Evolutionary conservation across 2,329 filamentous ascomycete genomes (phyloP), one percentile per base, ranked within the genome.

Genomic region (Zalaria sp.): DNA sequence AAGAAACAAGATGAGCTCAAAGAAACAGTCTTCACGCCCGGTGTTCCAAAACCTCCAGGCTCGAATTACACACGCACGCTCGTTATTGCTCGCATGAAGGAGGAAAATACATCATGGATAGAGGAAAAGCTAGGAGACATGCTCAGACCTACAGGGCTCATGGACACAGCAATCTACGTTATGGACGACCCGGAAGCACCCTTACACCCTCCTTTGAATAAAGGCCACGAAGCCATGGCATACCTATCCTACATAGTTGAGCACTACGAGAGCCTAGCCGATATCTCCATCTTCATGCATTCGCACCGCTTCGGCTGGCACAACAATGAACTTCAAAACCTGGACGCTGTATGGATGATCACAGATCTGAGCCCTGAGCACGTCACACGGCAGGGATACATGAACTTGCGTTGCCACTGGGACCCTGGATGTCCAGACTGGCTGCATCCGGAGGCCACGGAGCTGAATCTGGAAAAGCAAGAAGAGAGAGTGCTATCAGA

Each of bases 171-270:
- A 3, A 56, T 69, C n/a, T 76, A 76, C 50, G 60, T 69, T n/a
- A 69, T 67, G 26, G 67, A 76, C 48, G 65, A 73, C 49, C 58
- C 59, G 4, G 54, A 51, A 1, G 68, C 68, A 3, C 53, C 57
- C 9, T 60, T 69, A 25, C 68, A 70, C 44, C 66, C 71, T 1
- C 69, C 70, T 0, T 64, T 66, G 34, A 73, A 74, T 51, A 77
- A 77, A 55, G 77, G 77, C 29, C 72, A 77, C 50, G 77, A 81
- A 57, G 75, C 72, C 29, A 71, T 75, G 59, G 68, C 75, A 5
- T 79, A 80, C 53, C 63, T 78, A 32, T 72, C 67, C 34, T 79
- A 75, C 56, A 68, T 80, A 50, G 69, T 77, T 50, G 73, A 77
- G 53, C 67, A 72, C 54, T 80, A 81, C 58, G 66, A 79, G 46